A percentile compares a stretch with the other conserved stretches of the same genome.
Evolutionary conservation across 2,329 filamentous ascomycete genomes (phyloP).

Genomic region (Aspergillus tubingensis): DNA sequence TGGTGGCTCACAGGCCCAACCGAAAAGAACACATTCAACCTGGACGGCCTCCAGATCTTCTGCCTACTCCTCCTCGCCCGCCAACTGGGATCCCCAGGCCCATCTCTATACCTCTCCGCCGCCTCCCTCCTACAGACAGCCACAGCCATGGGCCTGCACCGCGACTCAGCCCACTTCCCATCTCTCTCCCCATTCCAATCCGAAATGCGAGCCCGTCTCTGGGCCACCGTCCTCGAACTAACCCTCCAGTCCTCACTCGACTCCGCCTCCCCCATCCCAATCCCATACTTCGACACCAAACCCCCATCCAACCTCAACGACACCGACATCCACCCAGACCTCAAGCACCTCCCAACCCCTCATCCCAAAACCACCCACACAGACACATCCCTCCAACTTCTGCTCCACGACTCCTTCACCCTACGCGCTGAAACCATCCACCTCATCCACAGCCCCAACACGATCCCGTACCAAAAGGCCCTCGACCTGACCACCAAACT

Average conservation of each 20-base stretch:
- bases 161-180: conserved; percentile 26
- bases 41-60: conserved; percentile 38
- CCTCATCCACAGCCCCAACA: conserved; percentile 5
- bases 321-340: conserved; percentile 24
- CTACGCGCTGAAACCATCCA: conserved; percentile 13
- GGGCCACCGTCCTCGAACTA: conserved; percentile 23
- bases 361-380: conserved; percentile 21
- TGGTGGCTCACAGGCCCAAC: conserved; percentile 40
- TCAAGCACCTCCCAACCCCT: conserved; percentile 8
- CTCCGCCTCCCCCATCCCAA: conserved; percentile 8
- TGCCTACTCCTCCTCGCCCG: conserved; percentile 37
- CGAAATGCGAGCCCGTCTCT: conserved; percentile 20
- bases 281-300: conserved; percentile 11
- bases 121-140: conserved; percentile 27
- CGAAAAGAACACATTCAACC: conserved; percentile 29
- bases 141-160: conserved; percentile 34
- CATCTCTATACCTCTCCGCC: conserved; percentile 22
- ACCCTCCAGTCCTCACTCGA: conserved; percentile 19
- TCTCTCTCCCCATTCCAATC: conserved; percentile 18
- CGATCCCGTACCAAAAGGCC: conserved; percentile 19
- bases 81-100: conserved; percentile 29
- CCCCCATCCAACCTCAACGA: conserved; percentile 31
- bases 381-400: conserved; percentile 25
- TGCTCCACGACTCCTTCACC: conserved; percentile 14
- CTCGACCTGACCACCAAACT: conserved; percentile 19